Evolutionary conservation across 1,139 yeast genomes (phyloP), one percentile per base, ranked within the genome.

Genomic region (Hanseniaspora sp.): DNA sequence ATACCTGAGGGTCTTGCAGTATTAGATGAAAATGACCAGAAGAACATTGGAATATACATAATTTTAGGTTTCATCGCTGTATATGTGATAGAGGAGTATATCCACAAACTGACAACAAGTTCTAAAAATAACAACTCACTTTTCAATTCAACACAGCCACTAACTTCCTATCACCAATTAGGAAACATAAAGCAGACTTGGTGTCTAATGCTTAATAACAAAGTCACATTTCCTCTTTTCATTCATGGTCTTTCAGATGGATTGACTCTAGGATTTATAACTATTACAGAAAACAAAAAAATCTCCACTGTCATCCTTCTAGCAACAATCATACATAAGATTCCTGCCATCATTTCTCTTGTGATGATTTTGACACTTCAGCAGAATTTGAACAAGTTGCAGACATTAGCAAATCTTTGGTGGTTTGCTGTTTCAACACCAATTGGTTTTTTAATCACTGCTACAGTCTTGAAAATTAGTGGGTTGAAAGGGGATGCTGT

Each of bases 241-340:
- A 69, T 81, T 3, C 87, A 82, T 63, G 79, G 83, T 0, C 59
- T 77, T 8, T 74, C 82, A 1, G 87, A 82, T 62, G 87, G 87
- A 2, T 68, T 81, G n/a, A 77, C 83, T 0, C 67, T 82, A 46
- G 84, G 85, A 0, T 74, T 82, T 0, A 70, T 83, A 0, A 70
- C 75, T 1, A 70, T 73, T 4, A 69, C 72, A 46, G 67, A 71
- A 3, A 65, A 75, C 0, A 63, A 80, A 45, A 71, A 74, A 30
- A 60, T 78, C 12, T 43, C 46, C 11, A 34, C 48, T 17, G 63
- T 78, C 5, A 70, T 78, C 57, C 69, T 74, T 54, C 57, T 74
- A n/a, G 79, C 82, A 18, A 76, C 82, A 15, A 72, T 79, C 17
- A 67, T 80, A 17, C 86, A 82, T 64, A 81, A 81, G 60, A 64